A percentile compares a stretch with the other conserved stretches of the same genome.
Evolutionary conservation across 177 flowering plant species (phyloP).

Genomic region (Vitis hybrid): DNA sequence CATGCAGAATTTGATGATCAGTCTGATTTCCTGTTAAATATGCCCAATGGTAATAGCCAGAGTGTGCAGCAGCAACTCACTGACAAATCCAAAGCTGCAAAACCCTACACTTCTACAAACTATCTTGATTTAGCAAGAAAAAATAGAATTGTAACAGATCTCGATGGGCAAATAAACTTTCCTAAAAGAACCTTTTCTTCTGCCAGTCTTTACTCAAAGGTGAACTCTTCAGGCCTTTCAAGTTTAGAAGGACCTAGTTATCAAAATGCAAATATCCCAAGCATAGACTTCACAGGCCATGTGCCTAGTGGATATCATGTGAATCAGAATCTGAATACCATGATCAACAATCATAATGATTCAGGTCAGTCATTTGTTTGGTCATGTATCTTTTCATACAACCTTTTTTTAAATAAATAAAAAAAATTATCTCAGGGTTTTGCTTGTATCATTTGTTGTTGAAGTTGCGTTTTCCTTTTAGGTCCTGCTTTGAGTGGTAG

Average conservation of each 20-base stretch:
- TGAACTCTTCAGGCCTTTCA: constrained; percentile 35
- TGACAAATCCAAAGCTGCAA: constrained; percentile 35
- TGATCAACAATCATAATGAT: constrained; percentile 29
- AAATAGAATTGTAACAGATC: constrained; percentile 32
- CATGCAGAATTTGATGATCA: constrained; percentile 28
- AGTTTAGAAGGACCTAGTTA: constrained; percentile 33
- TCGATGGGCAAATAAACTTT: constrained; percentile 37
- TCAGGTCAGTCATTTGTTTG: constrained; percentile 35
- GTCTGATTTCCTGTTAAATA: constrained; percentile 29
- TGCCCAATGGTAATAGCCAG: constrained; percentile 41
- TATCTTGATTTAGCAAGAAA: constrained; percentile 35
- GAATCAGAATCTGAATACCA: constrained; percentile 32
- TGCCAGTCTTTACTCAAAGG: constrained; percentile 39
- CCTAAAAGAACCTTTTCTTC: constrained; percentile 53
- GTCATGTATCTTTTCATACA: constrained; percentile 6
- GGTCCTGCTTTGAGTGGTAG: constrained; percentile 23
- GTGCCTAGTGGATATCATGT: constrained; percentile 27
- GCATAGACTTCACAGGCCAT: constrained; percentile 16
- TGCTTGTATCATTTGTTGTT: constrained; percentile 1
- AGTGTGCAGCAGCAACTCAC: constrained; percentile 38
- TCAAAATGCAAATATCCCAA: constrained; percentile 22
- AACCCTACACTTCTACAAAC: constrained; percentile 26
- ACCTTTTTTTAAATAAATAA: background rate
- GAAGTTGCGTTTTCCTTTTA: constrained; percentile 16
- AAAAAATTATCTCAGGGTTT: background rate